A percentile compares a stretch with the other conserved stretches of the same genome.
These are phyloP conservation scores for Fusarium annulatum DNA, from an alignment of 2,329 filamentous ascomycete species.

Conservation along the genomic window DNA sequence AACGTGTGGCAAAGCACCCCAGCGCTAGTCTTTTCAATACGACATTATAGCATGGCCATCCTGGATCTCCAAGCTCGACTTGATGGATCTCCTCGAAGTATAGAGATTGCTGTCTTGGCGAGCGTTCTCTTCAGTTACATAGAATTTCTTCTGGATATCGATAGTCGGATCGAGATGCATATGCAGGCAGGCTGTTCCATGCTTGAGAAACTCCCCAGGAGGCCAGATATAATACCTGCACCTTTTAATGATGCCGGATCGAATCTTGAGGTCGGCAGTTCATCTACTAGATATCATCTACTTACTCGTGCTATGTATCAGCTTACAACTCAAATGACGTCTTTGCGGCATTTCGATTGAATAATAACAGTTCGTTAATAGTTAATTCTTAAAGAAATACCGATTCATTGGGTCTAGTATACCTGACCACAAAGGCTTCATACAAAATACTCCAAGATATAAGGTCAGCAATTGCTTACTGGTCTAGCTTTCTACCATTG, in stretches of 20 bases:
- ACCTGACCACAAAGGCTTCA: background rate
- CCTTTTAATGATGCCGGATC: fast-evolving
- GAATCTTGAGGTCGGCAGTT: background rate
- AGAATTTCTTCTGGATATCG: background rate
- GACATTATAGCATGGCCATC: background rate
- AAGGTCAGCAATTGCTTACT: background rate
- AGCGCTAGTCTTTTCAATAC: background rate
- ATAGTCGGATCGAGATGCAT: background rate
- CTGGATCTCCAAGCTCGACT: fast-evolving
- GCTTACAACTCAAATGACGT: background rate
- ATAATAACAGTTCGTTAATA: background rate
- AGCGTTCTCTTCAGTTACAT: background rate
- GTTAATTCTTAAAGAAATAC: background rate
- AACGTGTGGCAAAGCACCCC: background rate
- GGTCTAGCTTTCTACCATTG: background rate
- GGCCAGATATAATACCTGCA: fast-evolving
- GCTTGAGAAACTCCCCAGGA: background rate
- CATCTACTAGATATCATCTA: background rate
- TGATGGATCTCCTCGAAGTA: too few relatives aligned
- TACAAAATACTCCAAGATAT: too few relatives aligned
- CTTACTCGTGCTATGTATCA: background rate
- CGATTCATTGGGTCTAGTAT: background rate
- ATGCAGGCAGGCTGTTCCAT: fast-evolving
- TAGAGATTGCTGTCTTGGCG: background rate
- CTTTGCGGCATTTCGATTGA: background rate